Evolutionary conservation across 257 asterid species (phyloP).

Genomic region (Sherardia arvensis): DNA sequence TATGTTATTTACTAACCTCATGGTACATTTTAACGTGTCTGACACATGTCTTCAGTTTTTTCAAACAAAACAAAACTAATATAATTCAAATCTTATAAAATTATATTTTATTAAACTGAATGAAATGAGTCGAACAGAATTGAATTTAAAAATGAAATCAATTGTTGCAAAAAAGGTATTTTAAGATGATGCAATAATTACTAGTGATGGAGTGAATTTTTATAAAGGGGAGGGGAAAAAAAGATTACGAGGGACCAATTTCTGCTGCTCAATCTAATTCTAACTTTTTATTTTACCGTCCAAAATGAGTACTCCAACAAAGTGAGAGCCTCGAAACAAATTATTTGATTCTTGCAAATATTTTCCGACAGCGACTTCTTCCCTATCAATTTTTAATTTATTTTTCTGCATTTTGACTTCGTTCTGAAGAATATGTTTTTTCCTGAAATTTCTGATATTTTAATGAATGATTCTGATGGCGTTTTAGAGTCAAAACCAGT

Average conservation of each 20-base stretch:
- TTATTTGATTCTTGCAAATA: constrained; percentile 16
- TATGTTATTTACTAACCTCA: no score
- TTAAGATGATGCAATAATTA: neutral
- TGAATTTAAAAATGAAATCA: no score
- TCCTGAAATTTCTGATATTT: neutral
- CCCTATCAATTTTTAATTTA: neutral
- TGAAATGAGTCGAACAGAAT: no score
- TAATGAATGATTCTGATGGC: constrained; percentile 17
- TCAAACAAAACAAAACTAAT: no score
- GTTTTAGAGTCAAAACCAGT: constrained; percentile 27
- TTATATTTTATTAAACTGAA: no score
- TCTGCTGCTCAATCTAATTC: neutral
- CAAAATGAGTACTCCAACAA: constrained; percentile 6
- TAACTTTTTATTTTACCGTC: neutral
- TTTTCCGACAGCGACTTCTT: constrained; percentile 16
- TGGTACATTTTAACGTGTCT: no score
- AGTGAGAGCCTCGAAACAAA: constrained; percentile 15
- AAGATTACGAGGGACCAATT: neutral
- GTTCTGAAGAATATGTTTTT: neutral
- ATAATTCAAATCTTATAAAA: no score
- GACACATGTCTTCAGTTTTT: no score
- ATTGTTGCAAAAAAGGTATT: neutral
- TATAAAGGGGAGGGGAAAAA: neutral
- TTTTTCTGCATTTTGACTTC: constrained; percentile 15
- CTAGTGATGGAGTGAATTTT: neutral